Evolutionary conservation across 345 rosid genomes (phyloP), one percentile per base, ranked within the genome.

Genomic region (Citrus glauca): DNA sequence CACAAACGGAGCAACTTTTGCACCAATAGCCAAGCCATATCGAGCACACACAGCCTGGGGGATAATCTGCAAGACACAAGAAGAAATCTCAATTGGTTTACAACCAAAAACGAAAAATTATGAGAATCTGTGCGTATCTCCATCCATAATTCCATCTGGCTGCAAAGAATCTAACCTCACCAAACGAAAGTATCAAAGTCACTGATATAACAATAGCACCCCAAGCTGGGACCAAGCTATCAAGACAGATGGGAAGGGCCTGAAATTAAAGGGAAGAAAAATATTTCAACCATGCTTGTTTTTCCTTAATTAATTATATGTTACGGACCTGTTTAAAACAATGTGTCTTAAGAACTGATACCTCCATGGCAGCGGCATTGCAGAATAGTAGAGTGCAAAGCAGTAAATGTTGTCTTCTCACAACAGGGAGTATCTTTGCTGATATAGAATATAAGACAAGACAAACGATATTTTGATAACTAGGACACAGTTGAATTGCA

Each of bases 361-460:
- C 93, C 96, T 91, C 96, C 96, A 90, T 91, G 4, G 95, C 90
- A 69, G 92, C 93, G 28, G 96, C 93, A 80, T 91, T 90, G 86
- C 91, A 88, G 2, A 91, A 82, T 19, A 90, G 83, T 53, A 91
- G 84, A 16, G 92, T 88, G 85, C 93, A 90, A 16, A 91, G 91
- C 78, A 91, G 74, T 65, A 90, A 79, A 75, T 91, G 96, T 72
- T 91, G 91, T 37, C 79, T 85, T 84, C 42, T 82, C 60, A 90
- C 93, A 71, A 91, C 92, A 1, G 96, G 92, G 55, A 91, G 73
- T 83, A 88, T 87, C 80, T 83, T 89, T 48, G 78, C 93, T 91
- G 89, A 66, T 13, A 67, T 13, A 45, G 17, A 45, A 45, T 45
- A 45, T 45, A 13, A 45, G 38, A 69, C 57, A 48, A 53, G 53